Conservation (phyloP, 148 eudicot species). For the Pouteria glomerata region DNA sequence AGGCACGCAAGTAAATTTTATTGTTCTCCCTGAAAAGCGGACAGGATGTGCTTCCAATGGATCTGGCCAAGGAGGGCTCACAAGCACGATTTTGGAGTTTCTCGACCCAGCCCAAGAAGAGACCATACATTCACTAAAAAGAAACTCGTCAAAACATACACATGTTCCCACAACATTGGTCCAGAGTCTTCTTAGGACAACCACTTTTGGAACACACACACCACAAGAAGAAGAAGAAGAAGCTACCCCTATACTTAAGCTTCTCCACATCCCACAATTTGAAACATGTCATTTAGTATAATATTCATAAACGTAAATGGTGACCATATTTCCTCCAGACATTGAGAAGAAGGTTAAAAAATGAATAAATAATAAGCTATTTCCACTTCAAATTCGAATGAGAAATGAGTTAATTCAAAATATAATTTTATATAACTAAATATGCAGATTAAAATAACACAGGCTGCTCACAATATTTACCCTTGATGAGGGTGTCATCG, state of each 20-base stretch:
- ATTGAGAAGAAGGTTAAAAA: not conserved
- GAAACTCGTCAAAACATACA: too few relatives aligned
- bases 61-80: not conserved
- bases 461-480: conserved; percentile 29
- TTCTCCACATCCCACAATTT: not conserved
- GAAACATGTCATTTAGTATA: not conserved
- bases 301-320: not conserved
- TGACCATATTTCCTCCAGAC: not conserved
- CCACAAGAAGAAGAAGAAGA: too few relatives aligned
- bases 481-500: conserved; percentile 41
- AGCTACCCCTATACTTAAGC: too few relatives aligned
- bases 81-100: too few relatives aligned
- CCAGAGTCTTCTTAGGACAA: too few relatives aligned
- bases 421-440: not conserved
- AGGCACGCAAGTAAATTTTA: too few relatives aligned
- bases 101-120: too few relatives aligned
- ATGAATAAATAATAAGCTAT: not conserved
- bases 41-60: not conserved
- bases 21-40: not conserved
- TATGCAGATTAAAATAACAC: not conserved
- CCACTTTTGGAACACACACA: too few relatives aligned
- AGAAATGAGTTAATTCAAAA: not conserved
- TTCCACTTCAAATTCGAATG: not conserved
- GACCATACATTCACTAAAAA: too few relatives aligned
- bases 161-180: too few relatives aligned